Evolutionary conservation across 2,329 filamentous ascomycete species (phyloP), one percentile per base, ranked within the genome.

Genomic region (Dactylonectria estremocensis): DNA sequence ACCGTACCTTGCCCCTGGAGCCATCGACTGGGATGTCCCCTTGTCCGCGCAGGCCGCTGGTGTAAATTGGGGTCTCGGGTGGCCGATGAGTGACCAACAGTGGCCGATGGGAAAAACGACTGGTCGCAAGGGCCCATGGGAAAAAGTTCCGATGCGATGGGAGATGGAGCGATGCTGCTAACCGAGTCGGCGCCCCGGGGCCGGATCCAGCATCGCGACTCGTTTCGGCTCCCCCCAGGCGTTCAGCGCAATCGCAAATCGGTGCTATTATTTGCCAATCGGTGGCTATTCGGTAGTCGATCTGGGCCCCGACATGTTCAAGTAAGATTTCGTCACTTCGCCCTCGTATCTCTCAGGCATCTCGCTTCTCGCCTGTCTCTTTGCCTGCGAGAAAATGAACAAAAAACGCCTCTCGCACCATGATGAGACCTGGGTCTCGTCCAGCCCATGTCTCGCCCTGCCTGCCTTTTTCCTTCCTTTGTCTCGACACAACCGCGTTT

Each of bases 221-320:
- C 62, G 14, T 28, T 56, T 33, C 53, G 57, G 60, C 35, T 62
- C 9, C 50, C 37, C 46, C 62, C 55, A 55, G 37, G 54, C 45
- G n/a, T 28, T 28, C 7, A n/a, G 24, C 24, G 24, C 7, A 4
- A 28, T 28, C 24, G 24, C 24, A 28, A 28, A 28, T 28, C 24
- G 24, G 24, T 28, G 24, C 24, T 28, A 28, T 28, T 28, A 7
- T 28, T 4, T 28, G 24, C 7, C 64, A 46, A 56, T 55, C 48
- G 18, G 54, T 33, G 22, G 46, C 16, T 46, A 8, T 31, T 14
- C 24, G 22, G 55, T 53, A 43, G 45, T 54, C 65, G 67, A 71
- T 71, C 69, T 69, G 64, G 69, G 53, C 24, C 24, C 24, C 2
- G n/a, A n/a, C n/a, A n/a, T n/a, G n/a, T n/a, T n/a, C n/a, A n/a